Conservation (phyloP, 1,139 yeast genomes). For the Ogataea hybrid region DNA sequence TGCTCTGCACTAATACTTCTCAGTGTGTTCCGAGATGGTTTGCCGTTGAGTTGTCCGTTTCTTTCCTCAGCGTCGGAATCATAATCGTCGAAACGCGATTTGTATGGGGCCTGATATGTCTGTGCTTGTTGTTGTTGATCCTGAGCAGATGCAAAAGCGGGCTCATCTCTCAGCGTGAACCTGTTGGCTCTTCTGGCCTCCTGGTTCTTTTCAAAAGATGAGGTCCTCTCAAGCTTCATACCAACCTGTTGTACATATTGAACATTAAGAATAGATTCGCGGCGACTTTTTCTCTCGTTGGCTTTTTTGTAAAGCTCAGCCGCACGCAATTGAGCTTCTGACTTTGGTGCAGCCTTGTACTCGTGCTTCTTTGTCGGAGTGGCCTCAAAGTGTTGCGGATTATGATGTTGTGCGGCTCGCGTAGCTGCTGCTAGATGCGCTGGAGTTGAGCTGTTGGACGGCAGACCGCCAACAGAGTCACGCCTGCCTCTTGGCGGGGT, state of each 20-base stretch:
- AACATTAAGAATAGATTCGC: constrained; percentile 40
- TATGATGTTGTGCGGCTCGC: constrained; percentile 26
- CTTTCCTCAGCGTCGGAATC: constrained; percentile 43
- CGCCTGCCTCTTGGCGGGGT: constrained; percentile 3
- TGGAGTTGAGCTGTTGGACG: constrained; percentile 4
- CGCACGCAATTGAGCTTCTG: constrained; percentile 35
- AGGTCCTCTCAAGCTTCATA: constrained; percentile 41
- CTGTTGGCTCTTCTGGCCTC: constrained; percentile 21
- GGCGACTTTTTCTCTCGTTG: constrained; percentile 27
- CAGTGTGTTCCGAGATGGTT: constrained; percentile 20
- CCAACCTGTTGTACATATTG: constrained; percentile 37
- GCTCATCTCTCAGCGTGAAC: constrained; percentile 27
- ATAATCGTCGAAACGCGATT: constrained; percentile 57
- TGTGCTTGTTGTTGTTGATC: constrained; percentile 8
- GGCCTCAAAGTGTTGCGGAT: constrained; percentile 13
- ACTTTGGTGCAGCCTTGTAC: constrained; percentile 10
- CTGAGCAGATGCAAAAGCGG: constrained; percentile 12
- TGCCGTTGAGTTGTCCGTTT: constrained; percentile 12
- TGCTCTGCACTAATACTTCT: constrained; percentile 27
- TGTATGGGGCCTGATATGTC: constrained; percentile 21
- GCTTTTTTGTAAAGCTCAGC: constrained; percentile 44
- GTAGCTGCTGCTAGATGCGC: constrained; percentile 30
- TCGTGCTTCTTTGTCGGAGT: constrained; percentile 5
- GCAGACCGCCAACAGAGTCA: constrained; percentile 2
- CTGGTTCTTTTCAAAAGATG: constrained; percentile 54